These are phyloP conservation scores for Ogataea trehaloabstinens DNA, from an alignment of 805 yeast species.

Conservation along the genomic window DNA sequence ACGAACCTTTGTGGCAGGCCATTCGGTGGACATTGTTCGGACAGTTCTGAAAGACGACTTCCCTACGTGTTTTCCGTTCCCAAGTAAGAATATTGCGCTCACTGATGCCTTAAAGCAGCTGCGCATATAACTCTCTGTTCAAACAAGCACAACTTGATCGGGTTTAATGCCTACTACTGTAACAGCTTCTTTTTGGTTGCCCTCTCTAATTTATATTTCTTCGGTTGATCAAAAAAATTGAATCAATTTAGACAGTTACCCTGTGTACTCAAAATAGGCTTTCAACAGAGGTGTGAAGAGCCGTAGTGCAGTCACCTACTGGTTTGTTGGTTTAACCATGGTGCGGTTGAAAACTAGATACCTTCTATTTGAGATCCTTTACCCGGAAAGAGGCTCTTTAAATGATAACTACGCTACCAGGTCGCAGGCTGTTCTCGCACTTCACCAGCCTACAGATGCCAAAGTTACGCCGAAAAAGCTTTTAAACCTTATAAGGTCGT, in stretches of 20 bases:
- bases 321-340: too few relatives aligned
- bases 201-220: too few relatives aligned
- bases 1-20: slow-evolving; percentile 60
- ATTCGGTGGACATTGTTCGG: slow-evolving; percentile 23
- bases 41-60: background rate
- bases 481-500: slow-evolving; percentile 50
- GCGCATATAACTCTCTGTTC: background rate
- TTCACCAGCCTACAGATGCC: slow-evolving; percentile 52
- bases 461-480: slow-evolving; percentile 49
- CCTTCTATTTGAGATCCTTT: slow-evolving; percentile 72
- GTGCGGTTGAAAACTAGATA: slow-evolving; percentile 87
- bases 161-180: too few relatives aligned
- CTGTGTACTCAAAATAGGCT: too few relatives aligned
- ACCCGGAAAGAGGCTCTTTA: slow-evolving; percentile 43
- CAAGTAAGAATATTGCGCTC: background rate
- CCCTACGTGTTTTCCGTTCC: background rate
- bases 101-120: background rate
- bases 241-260: too few relatives aligned
- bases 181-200: too few relatives aligned
- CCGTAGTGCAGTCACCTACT: too few relatives aligned
- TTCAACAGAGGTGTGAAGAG: too few relatives aligned
- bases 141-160: too few relatives aligned
- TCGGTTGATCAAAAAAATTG: too few relatives aligned
- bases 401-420: slow-evolving; percentile 23
- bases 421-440: slow-evolving; percentile 39